Base-by-base conservation (phyloP, 2,329 filamentous ascomycete genomes). In the Stemphylium lycopersici region DNA sequence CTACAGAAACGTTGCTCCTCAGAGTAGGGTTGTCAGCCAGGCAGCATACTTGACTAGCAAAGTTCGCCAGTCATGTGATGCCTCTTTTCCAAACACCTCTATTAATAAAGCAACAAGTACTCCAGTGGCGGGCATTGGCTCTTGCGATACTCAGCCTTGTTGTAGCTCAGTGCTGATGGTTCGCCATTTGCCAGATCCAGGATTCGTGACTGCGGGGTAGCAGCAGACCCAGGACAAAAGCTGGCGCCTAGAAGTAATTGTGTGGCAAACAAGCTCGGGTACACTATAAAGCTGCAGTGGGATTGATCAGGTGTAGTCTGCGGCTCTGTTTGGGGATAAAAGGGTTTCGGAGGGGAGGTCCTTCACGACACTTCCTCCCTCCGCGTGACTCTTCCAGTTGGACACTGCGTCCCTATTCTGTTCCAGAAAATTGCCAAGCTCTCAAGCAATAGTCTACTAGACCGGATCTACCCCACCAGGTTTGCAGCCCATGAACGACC, bases 401-500 rank as follows among this genome's bases (percentile, higher is more conserved):
- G 26, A 18, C n/a, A 10, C 13, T 43, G 10, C 26, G 26, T 29
- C 10, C 26, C 26, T 29, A 11, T 29, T 11, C 26, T 29, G 26
- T 29, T 11, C 11, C 26, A 29, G 8, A 29, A 29, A 3, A 11
- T 11, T 11, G 26, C 26, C 26, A 29, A 11, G 26, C 8, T 11
- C 5, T 29, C 10, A 11, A 29, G 26, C 8, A 29, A 2, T 29
- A 29, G 3, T 29, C 8, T 8, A 29, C 26, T 10, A 29, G 26
- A 29, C 26, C 3, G 26, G 6, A 29, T 29, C 26, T 29, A 29
- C 26, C 26, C 26, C 26, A 10, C 26, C 3, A 36, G 18, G 29
- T 22, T n/a, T 12, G 15, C 40, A 38, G 39, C 51, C 48, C 45
- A 71, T 71, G 68, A 66, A 58, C 58, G 41, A 61, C 5, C 59